These are phyloP conservation scores for Plectosphaerella plurivora DNA, from an alignment of 2,329 filamentous ascomycete species.

Conservation along the genomic window DNA sequence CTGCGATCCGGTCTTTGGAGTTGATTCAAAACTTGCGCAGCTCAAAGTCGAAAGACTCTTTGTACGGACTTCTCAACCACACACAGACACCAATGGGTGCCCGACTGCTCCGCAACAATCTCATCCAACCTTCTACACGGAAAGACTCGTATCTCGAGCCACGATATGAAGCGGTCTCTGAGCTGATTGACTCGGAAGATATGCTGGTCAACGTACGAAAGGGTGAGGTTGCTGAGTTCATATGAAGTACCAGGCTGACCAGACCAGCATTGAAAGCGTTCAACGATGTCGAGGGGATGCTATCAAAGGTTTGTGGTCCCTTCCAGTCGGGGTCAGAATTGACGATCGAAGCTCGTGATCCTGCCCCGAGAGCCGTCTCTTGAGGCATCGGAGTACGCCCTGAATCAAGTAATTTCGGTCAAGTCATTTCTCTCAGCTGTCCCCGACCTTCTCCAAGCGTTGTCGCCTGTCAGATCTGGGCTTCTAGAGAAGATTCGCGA, in stretches of 20 bases:
- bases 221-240: constrained; percentile 36
- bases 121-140: constrained; percentile 81
- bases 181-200: constrained; percentile 76
- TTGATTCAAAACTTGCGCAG: constrained; percentile 83
- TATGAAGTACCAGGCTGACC: constrained; percentile 9
- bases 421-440: constrained; percentile 76
- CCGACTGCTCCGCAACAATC: constrained; percentile 76
- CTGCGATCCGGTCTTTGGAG: constrained; percentile 82
- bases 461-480: constrained; percentile 58
- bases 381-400: constrained; percentile 69
- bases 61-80: constrained; percentile 82
- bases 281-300: constrained; percentile 72
- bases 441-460: constrained; percentile 60
- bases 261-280: constrained; percentile 65
- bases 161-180: constrained; percentile 78
- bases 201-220: constrained; percentile 76
- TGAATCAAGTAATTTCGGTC: constrained; percentile 82
- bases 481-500: constrained; percentile 65
- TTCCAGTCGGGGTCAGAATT: background rate
- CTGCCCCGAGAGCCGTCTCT: constrained; percentile 63
- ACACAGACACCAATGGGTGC: constrained; percentile 86
- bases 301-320: constrained; percentile 57
- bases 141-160: constrained; percentile 59
- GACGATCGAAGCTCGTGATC: constrained; percentile 63
- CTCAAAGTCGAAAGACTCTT: constrained; percentile 71